Percentiles rank a stretch among this genome's conserved stretches.
These are phyloP conservation scores for Lactifluus piperatus DNA, from an alignment of 768 basidiomycete genomes.

Conservation along the genomic window DNA sequence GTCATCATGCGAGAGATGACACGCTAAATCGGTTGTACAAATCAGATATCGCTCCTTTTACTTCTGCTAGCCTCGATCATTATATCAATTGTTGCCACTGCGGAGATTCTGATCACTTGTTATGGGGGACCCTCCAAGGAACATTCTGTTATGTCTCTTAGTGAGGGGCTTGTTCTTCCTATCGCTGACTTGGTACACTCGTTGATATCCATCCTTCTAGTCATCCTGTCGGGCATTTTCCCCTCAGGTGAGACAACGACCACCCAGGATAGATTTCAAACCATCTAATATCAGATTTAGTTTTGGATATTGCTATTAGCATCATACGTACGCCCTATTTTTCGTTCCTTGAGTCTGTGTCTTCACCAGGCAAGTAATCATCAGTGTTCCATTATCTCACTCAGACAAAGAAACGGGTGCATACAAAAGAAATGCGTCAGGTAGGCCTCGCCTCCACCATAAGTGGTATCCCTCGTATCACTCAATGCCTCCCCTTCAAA, in stretches of 20 bases:
- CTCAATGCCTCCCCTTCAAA: background rate
- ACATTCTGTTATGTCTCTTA: background rate
- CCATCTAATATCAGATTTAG: background rate
- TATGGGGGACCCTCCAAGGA: background rate
- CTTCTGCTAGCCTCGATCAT: background rate
- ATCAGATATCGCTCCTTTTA: background rate
- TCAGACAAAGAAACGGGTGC: background rate
- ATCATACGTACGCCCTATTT: background rate
- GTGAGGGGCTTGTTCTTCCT: background rate
- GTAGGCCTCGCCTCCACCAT: background rate
- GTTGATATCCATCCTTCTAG: background rate
- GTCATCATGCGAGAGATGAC: background rate
- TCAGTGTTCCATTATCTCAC: slow-evolving; percentile 1
- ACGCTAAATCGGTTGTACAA: background rate
- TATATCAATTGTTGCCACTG: background rate
- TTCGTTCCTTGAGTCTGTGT: background rate
- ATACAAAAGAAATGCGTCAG: background rate
- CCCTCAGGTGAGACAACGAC: background rate
- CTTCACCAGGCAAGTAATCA: background rate
- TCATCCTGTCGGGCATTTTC: background rate
- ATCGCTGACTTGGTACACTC: background rate
- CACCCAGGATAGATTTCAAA: background rate
- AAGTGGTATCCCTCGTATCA: background rate
- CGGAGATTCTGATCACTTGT: background rate
- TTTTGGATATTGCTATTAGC: background rate